Conservation (phyloP, 768 basidiomycete species). For the Calvatia gigantea region DNA sequence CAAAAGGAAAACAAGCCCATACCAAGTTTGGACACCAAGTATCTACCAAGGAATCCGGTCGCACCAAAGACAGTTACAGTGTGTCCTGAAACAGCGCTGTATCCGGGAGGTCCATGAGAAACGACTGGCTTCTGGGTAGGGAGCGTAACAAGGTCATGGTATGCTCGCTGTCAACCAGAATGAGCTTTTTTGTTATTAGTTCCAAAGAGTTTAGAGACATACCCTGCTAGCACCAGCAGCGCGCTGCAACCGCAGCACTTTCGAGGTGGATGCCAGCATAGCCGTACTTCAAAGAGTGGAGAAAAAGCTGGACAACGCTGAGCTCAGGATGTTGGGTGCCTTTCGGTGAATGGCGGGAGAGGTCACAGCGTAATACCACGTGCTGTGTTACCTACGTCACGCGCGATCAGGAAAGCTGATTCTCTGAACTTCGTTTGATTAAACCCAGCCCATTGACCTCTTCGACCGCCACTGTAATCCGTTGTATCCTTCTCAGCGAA, state of each 20-base stretch:
- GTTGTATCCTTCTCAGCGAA: background rate
- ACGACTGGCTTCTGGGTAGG: constrained; percentile 65
- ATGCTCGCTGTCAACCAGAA: constrained; percentile 50
- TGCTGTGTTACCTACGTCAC: constrained; percentile 12
- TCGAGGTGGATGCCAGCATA: constrained; percentile 45
- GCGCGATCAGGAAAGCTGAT: background rate
- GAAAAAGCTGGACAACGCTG: constrained; percentile 19
- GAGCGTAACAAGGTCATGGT: constrained; percentile 68
- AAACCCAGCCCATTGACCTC: background rate
- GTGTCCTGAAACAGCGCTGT: constrained; percentile 87
- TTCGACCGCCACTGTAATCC: background rate
- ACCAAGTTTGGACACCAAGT: constrained; percentile 93
- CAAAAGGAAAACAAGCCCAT: constrained; percentile 14
- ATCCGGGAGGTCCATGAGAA: constrained; percentile 75
- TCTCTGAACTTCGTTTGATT: constrained; percentile 1
- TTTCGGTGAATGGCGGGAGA: constrained; percentile 42
- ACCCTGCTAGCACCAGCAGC: constrained; percentile 48
- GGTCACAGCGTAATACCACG: constrained; percentile 31
- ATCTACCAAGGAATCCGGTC: constrained; percentile 93
- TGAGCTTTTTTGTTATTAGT: constrained; percentile 1
- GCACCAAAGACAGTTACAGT: constrained; percentile 96
- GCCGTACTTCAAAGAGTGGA: constrained; percentile 17
- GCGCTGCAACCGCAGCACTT: constrained; percentile 51
- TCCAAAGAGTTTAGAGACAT: background rate
- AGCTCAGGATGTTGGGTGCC: too few species aligned